Percentiles rank a stretch among this genome's conserved stretches.
Conservation (phyloP, 495 filamentous ascomycete species). For the Xylaria palmicola region DNA sequence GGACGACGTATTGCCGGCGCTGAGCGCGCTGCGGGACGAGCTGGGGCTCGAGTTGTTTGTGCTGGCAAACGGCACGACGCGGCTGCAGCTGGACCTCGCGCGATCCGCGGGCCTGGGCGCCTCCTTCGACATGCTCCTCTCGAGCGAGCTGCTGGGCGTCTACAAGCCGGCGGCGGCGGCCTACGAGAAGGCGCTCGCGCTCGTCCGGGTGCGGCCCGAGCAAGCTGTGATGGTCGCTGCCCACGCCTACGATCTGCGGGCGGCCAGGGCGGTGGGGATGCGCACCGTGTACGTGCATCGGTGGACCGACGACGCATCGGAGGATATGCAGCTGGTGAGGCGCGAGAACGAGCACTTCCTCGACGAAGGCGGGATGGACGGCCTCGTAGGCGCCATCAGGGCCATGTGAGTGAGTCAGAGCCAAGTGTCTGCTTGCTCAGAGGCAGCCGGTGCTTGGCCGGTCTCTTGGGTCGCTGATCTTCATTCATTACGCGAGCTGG, state of each 20-base stretch:
- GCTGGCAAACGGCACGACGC: constrained; percentile 55
- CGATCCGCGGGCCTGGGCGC: constrained; percentile 43
- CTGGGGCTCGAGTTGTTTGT: constrained; percentile 40
- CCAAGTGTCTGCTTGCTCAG: not conserved
- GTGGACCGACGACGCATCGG: constrained; percentile 54
- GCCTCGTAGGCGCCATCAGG: not conserved
- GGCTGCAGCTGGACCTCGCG: constrained; percentile 53
- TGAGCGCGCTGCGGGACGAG: constrained; percentile 20
- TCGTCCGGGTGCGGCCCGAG: constrained; percentile 43
- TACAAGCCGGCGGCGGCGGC: constrained; percentile 47
- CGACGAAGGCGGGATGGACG: constrained; percentile 34
- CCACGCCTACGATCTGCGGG: constrained; percentile 54
- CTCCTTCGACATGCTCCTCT: constrained; percentile 52
- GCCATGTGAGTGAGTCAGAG: constrained; percentile 1
- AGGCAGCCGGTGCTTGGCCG: not conserved
- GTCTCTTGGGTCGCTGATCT: too few relatives aligned
- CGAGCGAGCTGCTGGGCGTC: constrained; percentile 49
- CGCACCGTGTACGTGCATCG: constrained; percentile 51
- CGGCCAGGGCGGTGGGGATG: constrained; percentile 46
- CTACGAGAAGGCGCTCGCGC: constrained; percentile 45
- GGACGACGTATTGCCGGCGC: constrained; percentile 41
- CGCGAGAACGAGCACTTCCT: constrained; percentile 49
- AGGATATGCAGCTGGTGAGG: constrained; percentile 47
- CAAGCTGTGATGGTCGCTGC: constrained; percentile 55
- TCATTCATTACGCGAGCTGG: too few relatives aligned